Base-by-base conservation (phyloP, 257 asterid genomes). In the Solanum pimpinellifolium region DNA sequence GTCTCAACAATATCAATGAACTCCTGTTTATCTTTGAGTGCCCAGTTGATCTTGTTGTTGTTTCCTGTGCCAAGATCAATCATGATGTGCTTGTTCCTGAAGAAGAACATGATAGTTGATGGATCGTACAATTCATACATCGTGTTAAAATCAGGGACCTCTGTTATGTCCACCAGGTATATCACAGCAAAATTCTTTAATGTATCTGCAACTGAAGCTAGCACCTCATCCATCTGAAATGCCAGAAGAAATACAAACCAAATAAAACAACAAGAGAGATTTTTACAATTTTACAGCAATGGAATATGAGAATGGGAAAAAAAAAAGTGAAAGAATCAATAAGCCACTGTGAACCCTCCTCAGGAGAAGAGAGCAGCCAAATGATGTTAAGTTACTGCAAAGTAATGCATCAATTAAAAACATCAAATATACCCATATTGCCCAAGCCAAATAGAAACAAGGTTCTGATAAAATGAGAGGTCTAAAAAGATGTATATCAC, bases 71-170 rank as follows among this genome's bases (percentile, higher is more conserved):
- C 99, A 70, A 95, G 98, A 87, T 96, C 99, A 65, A 96, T 94
- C 99, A 96, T 95, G 31, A 96, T 96, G 92, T 96, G 99, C 90
- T 96, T 96, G 98, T 96, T 96, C 93, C 98, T 94, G 92, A 96
- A 96, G 89, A 96, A 96, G 92, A 96, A 95, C 99, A 96, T 96
- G 84, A 93, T 73, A 0, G 99, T 96, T 23, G 99, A 96, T 9
- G 99, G 98, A 80, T 96, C 99, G 14, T 96, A 96, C 91, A 96
- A 76, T 92, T 96, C 99, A 9, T 96, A 96, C 99, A 96, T 95
- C 3, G 98, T 95, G 94, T 95, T 96, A 91, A 96, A 96, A 88
- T 96, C 99, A 2, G 98, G 98, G 78, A 96, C 98, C 90, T 96
- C 99, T 4, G 98, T 91, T 83, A 96, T 96, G 82, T 96, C 98